These are phyloP conservation scores for Trichoderma cornu-damae DNA, from an alignment of 2,329 filamentous ascomycete species.

Conservation along the genomic window DNA sequence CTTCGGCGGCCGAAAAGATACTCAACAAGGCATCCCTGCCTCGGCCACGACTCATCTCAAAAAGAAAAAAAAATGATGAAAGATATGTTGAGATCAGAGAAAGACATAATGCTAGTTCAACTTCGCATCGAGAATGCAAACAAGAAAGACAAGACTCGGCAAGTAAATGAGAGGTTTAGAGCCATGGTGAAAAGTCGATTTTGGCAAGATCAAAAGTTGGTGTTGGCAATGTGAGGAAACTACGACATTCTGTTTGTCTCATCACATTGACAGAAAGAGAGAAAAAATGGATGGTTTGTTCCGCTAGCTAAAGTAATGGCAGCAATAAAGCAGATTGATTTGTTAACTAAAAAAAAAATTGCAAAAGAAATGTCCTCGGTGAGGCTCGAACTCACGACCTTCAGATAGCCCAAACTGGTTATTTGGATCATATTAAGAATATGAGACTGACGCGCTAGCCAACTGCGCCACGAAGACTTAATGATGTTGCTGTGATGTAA, in stretches of 20 bases:
- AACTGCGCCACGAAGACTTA: slow-evolving; percentile 28
- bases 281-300: no score
- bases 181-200: not conserved
- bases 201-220: not conserved
- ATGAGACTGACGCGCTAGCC: slow-evolving; percentile 28
- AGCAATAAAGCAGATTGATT: not conserved
- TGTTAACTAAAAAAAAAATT: not conserved
- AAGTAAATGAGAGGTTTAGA: not conserved
- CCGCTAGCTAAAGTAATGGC: no score
- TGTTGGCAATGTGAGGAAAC: not conserved
- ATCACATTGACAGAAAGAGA: not conserved
- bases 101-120: not conserved
- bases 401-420: slow-evolving; percentile 31
- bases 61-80: no score
- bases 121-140: not conserved
- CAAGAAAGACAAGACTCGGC: not conserved
- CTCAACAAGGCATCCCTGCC: not conserved
- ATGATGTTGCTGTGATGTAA: not conserved
- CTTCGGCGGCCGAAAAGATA: not conserved
- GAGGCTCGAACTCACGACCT: slow-evolving; percentile 49
- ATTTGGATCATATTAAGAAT: slow-evolving; percentile 27
- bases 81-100: no score
- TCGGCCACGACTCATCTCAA: not conserved
- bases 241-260: not conserved
- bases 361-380: slow-evolving; percentile 35